phyloP scores from a whole-genome alignment of 2,329 filamentous ascomycete species.

The Exserohilum turcica region DNA sequence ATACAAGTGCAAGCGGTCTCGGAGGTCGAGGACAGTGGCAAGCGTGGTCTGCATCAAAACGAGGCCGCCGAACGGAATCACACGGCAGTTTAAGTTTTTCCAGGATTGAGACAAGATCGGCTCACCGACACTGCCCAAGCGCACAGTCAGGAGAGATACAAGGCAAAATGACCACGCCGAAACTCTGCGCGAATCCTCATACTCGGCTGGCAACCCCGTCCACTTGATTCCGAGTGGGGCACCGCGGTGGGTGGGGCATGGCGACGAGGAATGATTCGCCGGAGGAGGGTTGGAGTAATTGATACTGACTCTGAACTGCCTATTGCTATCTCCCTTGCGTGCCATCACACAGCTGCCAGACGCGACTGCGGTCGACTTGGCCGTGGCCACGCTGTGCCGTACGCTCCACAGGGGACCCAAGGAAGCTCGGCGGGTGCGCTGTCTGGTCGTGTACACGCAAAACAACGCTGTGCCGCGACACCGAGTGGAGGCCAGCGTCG shows the following conservation, averaged over 20 bases:
- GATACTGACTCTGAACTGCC: slow-evolving; percentile 3
- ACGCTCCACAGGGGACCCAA: not conserved
- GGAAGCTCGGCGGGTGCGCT: not conserved
- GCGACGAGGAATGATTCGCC: not conserved
- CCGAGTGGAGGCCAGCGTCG: too few relatives aligned
- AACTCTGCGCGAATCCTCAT: slow-evolving; percentile 10
- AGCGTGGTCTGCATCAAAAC: not conserved
- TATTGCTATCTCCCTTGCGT: not conserved
- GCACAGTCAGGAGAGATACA: slow-evolving; percentile 2
- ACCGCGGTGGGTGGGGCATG: slow-evolving; percentile 3
- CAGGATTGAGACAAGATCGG: slow-evolving; percentile 5
- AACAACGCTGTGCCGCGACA: too few relatives aligned
- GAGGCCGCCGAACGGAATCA: not conserved
- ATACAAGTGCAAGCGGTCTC: not conserved
- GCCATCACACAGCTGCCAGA: not conserved
- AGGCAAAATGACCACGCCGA: slow-evolving; percentile 5
- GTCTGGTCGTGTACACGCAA: too few relatives aligned
- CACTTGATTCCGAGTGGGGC: not conserved
- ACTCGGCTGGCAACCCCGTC: slow-evolving; percentile 4
- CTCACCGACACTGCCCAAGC: slow-evolving; percentile 7
- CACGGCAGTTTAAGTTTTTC: slow-evolving; percentile 7
- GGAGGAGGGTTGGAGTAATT: not conserved
- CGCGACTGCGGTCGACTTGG: too few relatives aligned
- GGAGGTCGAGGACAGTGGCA: not conserved
- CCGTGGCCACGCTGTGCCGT: slow-evolving; percentile 2